phyloP scores from a whole-genome alignment of 306 rosid genomes.

The Gynostemma pentaphyllum region DNA sequence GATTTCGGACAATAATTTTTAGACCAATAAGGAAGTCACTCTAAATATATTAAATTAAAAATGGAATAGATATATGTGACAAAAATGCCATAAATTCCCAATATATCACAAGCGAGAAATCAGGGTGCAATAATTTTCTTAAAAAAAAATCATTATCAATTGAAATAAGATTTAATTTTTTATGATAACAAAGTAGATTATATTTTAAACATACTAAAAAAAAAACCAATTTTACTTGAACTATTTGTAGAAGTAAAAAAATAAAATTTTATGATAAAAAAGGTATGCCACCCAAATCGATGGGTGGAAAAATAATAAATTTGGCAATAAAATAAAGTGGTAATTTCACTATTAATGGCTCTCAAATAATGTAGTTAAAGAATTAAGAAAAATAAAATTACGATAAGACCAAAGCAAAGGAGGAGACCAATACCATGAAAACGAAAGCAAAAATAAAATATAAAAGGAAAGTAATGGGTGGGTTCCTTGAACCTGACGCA shows the following conservation, averaged over 20 bases:
- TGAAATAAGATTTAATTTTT: too few species aligned
- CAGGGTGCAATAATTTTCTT: too few species aligned
- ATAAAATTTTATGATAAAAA: neutral
- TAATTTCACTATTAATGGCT: constrained; percentile 3
- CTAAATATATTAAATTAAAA: too few species aligned
- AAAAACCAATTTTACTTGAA: neutral
- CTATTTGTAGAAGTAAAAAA: neutral
- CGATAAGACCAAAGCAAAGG: constrained; percentile 14
- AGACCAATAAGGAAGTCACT: too few species aligned
- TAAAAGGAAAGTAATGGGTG: constrained; percentile 37
- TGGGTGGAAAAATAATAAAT: neutral
- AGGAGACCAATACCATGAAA: constrained; percentile 32
- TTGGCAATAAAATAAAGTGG: neutral
- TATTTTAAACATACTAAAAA: too few species aligned
- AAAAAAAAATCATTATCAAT: too few species aligned
- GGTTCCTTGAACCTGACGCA: constrained; percentile 72
- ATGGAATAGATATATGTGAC: too few species aligned
- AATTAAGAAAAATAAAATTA: neutral
- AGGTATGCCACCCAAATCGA: neutral
- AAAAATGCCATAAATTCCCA: too few species aligned
- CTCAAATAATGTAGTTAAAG: neutral
- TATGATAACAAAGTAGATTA: too few species aligned
- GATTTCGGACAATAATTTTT: too few species aligned
- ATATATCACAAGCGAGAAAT: too few species aligned
- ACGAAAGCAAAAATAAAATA: constrained; percentile 36